Evolutionary conservation across 495 filamentous ascomycete genomes (phyloP), one percentile per base, ranked within the genome.

Genomic region (Schizothecium vesticola): DNA sequence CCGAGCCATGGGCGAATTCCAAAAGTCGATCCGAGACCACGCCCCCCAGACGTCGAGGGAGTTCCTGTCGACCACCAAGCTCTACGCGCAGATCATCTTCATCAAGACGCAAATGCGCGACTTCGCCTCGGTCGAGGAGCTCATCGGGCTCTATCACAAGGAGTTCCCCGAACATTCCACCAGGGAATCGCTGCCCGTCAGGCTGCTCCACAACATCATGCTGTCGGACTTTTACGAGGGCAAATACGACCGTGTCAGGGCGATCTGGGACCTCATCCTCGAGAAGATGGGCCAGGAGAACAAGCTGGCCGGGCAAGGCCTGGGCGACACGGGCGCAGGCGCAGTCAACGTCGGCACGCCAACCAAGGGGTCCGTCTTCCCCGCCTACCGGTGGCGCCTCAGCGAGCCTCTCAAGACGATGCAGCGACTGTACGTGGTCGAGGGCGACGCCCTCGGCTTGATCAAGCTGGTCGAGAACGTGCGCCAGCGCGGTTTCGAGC

Each of bases 161-260:
- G 69, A 80, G 19, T 76, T 82, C 61, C 74, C 78, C 36, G 7
- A 70, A 61, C 61, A 77, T 69, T 67, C 74, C 63, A 60, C 65
- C 31, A 60, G 56, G 7, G 74, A 73, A 12, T 66, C 71, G 8
- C 31, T 80, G 68, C 89, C 91, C 1, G 74, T 91, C 55, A 74
- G 77, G 11, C 78, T 94, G 59, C 76, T 94, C 13, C 82, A 83
- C 63, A 83, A 87, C 10, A 75, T 92, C 26, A 93, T 95, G 90
- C 74, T 81, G 3, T 79, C 85, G 5, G 82, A 90, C 73, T 75
- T 86, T 24, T 78, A 82, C 36, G 85, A 86, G 23, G 72, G 79
- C 10, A 80, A 90, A 33, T 83, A 84, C 67, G 79, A 85, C 25
- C 83, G 85, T 58, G 87, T 93, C 26, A 84, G 85, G 61, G 74